phyloP scores from a whole-genome alignment of 2,329 filamentous ascomycete genomes.

The Monilinia polystroma region DNA sequence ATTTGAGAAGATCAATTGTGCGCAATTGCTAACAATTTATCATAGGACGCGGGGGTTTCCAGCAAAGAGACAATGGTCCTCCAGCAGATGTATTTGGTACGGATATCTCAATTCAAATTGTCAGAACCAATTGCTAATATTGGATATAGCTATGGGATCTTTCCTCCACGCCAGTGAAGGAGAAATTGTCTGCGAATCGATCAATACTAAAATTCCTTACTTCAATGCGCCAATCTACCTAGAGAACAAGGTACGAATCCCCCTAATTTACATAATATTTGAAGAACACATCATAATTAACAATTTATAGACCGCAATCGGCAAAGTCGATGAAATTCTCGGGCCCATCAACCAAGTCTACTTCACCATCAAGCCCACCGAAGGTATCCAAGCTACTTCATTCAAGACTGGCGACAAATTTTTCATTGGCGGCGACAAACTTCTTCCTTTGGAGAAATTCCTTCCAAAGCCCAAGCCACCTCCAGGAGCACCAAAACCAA shows the following conservation, averaged over 20 bases:
- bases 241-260: constrained; percentile 79
- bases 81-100: constrained; percentile 59
- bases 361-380: constrained; percentile 96
- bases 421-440: constrained; percentile 92
- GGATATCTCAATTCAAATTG: constrained; percentile 24
- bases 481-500: constrained; percentile 66
- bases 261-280: too few species aligned
- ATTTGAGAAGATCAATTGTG: constrained; percentile 21
- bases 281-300: not conserved
- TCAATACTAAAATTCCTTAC: constrained; percentile 94
- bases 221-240: constrained; percentile 99
- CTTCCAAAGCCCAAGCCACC: constrained; percentile 85
- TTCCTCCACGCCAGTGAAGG: constrained; percentile 95
- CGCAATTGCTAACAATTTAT: constrained; percentile 28
- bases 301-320: constrained; percentile 67
- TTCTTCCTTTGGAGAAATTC: constrained; percentile 93
- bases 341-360: constrained; percentile 97
- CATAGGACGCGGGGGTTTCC: constrained; percentile 61
- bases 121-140: constrained; percentile 27
- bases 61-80: constrained; percentile 60
- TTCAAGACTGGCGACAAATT: constrained; percentile 98
- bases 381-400: constrained; percentile 89
- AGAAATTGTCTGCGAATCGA: constrained; percentile 95
- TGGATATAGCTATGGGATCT: constrained; percentile 74
- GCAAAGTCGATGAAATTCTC: constrained; percentile 97